These are phyloP conservation scores for Tremellales sp. DNA, from an alignment of 1,284 basidiomycete genomes.

Conservation along the genomic window DNA sequence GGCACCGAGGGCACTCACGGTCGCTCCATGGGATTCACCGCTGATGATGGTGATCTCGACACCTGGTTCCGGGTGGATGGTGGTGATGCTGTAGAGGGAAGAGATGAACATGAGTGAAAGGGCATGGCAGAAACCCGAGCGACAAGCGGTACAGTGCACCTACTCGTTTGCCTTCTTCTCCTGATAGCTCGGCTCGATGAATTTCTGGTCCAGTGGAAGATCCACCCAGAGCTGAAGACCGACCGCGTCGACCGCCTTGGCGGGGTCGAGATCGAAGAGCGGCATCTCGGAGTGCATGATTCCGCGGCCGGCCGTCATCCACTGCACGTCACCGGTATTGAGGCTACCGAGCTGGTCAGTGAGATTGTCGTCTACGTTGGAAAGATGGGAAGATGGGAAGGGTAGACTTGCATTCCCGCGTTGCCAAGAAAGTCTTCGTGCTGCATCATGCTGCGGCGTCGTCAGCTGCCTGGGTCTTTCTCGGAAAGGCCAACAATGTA, in stretches of 20 bases:
- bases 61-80: conserved; percentile 67
- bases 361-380: background rate
- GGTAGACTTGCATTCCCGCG: conserved; percentile 53
- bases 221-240: conserved; percentile 95
- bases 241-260: conserved; percentile 29
- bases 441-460: conserved; percentile 36
- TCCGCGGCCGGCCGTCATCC: conserved; percentile 80
- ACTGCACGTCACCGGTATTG: conserved; percentile 81
- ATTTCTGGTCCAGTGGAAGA: conserved; percentile 80
- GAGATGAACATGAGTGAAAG: background rate
- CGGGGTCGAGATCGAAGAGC: conserved; percentile 66
- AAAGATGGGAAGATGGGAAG: conserved; percentile 27
- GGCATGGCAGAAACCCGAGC: background rate
- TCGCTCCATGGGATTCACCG: conserved; percentile 77
- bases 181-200: conserved; percentile 59
- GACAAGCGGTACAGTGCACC: conserved; percentile 26
- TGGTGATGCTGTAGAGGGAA: conserved; percentile 59
- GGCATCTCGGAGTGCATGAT: conserved; percentile 85
- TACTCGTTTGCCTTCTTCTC: conserved; percentile 52
- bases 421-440: conserved; percentile 95
- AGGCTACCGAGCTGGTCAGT: conserved; percentile 49
- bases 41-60: conserved; percentile 80
- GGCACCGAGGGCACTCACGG: conserved; percentile 11
- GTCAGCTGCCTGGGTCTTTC: background rate
- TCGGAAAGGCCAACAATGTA: conserved; percentile 30